Base-by-base conservation (phyloP, 768 basidiomycete species). In the Suillus subalutaceus region DNA sequence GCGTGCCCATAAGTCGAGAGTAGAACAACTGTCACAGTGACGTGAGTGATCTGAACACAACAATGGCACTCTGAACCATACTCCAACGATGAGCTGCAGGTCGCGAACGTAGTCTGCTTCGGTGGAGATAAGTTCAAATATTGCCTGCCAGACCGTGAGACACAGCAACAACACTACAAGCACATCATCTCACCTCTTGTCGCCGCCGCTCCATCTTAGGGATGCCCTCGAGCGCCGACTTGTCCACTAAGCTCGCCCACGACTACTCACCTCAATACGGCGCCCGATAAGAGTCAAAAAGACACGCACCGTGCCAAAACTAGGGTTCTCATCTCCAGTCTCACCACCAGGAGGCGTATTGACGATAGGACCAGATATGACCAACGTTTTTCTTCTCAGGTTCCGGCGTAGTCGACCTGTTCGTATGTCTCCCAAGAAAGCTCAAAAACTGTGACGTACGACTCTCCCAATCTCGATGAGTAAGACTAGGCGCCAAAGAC, bases 101-200 rank as follows among this genome's bases (percentile, higher is more conserved):
- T 96, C 93, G 30, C 94, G 85, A 55, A 98, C 94, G 72, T 97
- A 99, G 0, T 92, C 87, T 9, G 83, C 85, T 76, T 99, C 97
- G 0, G 97, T 99, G 7, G 85, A 85, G 70, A 99, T 97, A 62
- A 99, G 83, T 79, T 99, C 97, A 70, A 98, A 99, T 62, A 97
- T 97, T 0, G 93, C 91, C 89, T 92, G 69, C 3, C 26, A 41
- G 20, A 56, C 3, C n/a, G 44, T 50, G 55, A 44, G 57, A 23
- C 23, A 18, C 26, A 52, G 16, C 30, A 38, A 20, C 3, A n/a
- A 41, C 26, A 40, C 8, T 15, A 7, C 1, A 20, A 37, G 52
- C 13, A 56, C 26, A 63, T 37, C 12, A 3, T 64, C 79, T 63
- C 67, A 90, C 91, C 83, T 99, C 97, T 78, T 98, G 97, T 63